Evolutionary conservation across 768 basidiomycete genomes (phyloP).

Genomic region (Mycena pura): DNA sequence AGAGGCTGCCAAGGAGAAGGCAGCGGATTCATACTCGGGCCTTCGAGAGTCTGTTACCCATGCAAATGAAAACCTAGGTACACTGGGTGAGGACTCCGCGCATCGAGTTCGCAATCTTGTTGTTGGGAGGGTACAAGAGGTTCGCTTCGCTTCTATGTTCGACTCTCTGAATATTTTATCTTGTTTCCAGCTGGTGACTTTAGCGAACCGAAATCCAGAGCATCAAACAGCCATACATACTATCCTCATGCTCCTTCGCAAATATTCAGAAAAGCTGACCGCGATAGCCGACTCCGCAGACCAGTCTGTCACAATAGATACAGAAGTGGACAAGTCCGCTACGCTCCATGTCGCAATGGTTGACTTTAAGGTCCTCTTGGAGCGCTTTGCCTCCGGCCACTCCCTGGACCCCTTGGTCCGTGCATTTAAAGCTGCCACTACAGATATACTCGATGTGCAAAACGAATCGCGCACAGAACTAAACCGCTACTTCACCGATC

Average conservation of each 20-base stretch:
- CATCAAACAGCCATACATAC: slow-evolving; percentile 40
- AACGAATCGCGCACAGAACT: slow-evolving; percentile 24
- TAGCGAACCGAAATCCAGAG: slow-evolving; percentile 39
- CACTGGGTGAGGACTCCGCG: slow-evolving; percentile 27
- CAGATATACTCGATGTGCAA: slow-evolving; percentile 19
- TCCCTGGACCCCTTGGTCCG: slow-evolving; percentile 39
- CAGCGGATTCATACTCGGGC: slow-evolving; percentile 13
- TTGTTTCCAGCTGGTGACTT: slow-evolving; percentile 32
- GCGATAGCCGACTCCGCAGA: slow-evolving; percentile 23
- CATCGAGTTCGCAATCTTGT: slow-evolving; percentile 34
- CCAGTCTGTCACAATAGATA: slow-evolving; percentile 9
- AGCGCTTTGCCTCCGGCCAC: slow-evolving; percentile 41
- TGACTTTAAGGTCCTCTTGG: slow-evolving; percentile 41
- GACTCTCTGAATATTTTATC: not conserved
- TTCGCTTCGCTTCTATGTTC: slow-evolving; percentile 16
- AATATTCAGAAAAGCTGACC: slow-evolving; percentile 38
- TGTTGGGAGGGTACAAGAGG: slow-evolving; percentile 39
- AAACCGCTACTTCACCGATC: slow-evolving; percentile 23
- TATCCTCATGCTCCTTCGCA: slow-evolving; percentile 38
- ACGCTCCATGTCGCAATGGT: slow-evolving; percentile 30
- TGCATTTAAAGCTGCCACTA: slow-evolving; percentile 26
- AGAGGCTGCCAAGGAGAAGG: slow-evolving; percentile 31
- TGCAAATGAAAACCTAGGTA: slow-evolving; percentile 20
- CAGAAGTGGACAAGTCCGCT: slow-evolving; percentile 10
- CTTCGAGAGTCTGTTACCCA: slow-evolving; percentile 15